Base-by-base conservation (phyloP, 345 rosid species). In the Linum trigynum region DNA sequence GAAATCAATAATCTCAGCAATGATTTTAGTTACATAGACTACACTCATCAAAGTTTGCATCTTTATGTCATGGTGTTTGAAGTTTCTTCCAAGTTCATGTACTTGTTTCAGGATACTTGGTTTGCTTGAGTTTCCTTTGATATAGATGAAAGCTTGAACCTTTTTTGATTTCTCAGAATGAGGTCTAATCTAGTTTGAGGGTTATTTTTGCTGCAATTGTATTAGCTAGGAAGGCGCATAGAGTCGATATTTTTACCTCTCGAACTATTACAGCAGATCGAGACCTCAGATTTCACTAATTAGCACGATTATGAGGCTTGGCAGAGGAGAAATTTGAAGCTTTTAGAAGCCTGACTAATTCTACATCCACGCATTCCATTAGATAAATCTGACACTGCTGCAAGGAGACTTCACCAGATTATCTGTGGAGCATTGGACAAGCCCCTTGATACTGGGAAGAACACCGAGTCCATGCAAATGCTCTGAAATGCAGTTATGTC, bases 141-240 rank as follows among this genome's bases (percentile, higher is more conserved):
- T 37, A 17, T 57, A 17, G 35, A n/a, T 57, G 61, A 37, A 57
- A 57, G 38, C n/a, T 5, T 41, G 45, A 41, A 41, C 45, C 7
- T 3, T 48, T n/a, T 9, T 48, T 48, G 53, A 48, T 48, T 15
- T 48, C 12, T 8, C 14, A 48, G 53, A 48, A 48, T 48, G 53
- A 48, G 9, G 53, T 3, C 53, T 48, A 48, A 48, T 48, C 12
- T 48, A 48, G 11, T 5, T 11, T 1, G 53, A 15, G 53, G 32
- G 15, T 62, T 12, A 2, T 39, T 62, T 10, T 7, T 40, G 6
- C 12, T 62, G 51, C 41, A 39, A 15, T 39, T 62, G 50, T 62
- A 39, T 62, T 50, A 62, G 65, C 65, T 62, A 12, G 65, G 65
- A 14, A 62, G 65, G 65, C 65, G 65, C 50, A 62, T 62, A 41